A percentile compares a stretch with the other conserved stretches of the same genome.
Evolutionary conservation across 306 rosid species (phyloP).

Genomic region (Luffa aegyptiaca): DNA sequence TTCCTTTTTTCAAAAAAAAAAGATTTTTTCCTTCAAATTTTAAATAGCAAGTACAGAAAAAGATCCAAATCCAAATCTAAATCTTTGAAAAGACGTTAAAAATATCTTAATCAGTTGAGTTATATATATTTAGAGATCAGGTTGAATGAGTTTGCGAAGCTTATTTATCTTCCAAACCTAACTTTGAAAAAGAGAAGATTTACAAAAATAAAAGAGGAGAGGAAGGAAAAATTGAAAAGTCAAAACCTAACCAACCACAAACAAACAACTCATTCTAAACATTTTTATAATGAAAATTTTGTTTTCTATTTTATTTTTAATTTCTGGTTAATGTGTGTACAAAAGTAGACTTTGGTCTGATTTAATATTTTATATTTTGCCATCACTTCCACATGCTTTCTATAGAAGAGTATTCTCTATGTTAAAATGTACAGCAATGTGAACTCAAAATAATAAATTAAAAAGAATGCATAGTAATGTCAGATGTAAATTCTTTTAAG

Average conservation of each 20-base stretch:
- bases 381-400: neutral
- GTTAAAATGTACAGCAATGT: no score
- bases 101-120: no score
- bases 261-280: neutral
- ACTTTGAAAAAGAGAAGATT: neutral
- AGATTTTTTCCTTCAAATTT: no score
- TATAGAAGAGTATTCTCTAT: neutral
- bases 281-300: neutral
- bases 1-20: no score
- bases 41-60: no score
- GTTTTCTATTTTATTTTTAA: neutral
- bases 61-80: no score
- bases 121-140: no score
- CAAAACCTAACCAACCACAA: neutral
- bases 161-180: neutral
- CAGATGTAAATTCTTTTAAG: no score
- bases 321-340: neutral
- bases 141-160: no score
- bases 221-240: neutral
- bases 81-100: no score
- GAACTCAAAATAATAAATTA: no score
- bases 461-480: no score
- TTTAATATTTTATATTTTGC: neutral
- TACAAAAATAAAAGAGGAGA: neutral
- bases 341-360: neutral